These are phyloP conservation scores for Excoecaria cochinchinensis DNA, from an alignment of 345 rosid genomes.

Conservation along the genomic window DNA sequence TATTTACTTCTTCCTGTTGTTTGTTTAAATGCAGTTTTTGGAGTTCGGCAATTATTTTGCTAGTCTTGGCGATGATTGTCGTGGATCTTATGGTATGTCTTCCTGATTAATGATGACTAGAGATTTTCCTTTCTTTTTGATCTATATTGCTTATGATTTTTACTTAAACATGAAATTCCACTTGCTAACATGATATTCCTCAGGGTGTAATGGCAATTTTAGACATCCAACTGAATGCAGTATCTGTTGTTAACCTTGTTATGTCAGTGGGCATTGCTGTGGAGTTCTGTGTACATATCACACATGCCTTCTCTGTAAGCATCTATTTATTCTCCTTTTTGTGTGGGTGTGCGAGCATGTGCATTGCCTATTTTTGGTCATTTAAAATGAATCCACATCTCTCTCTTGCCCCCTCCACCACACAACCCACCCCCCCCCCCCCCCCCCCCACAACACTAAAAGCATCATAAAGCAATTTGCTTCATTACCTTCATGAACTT, in stretches of 20 bases:
- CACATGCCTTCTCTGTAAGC: conserved; percentile 88
- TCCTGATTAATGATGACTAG: not conserved
- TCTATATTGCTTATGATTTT: not conserved
- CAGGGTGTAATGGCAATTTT: conserved; percentile 97
- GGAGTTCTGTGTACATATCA: conserved; percentile 94
- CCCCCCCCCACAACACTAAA: no score
- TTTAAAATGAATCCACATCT: not conserved
- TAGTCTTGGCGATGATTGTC: conserved; percentile 81
- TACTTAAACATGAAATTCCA: conserved; percentile 10
- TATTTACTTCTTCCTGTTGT: conserved; percentile 7
- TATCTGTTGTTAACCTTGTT: conserved; percentile 91
- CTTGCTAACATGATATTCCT: conserved; percentile 29
- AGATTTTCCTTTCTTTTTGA: not conserved
- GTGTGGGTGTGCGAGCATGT: not conserved
- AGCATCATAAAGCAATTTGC: not conserved
- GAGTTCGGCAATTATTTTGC: conserved; percentile 87
- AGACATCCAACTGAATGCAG: conserved; percentile 85
- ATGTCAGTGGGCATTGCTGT: conserved; percentile 96
- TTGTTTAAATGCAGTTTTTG: conserved; percentile 60
- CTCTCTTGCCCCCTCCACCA: no score
- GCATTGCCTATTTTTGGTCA: not conserved
- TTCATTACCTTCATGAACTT: not conserved
- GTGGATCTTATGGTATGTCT: conserved; percentile 79
- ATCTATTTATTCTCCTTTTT: not conserved
- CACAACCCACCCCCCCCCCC: no score